Conservation (phyloP, 768 basidiomycete genomes). For the Tricholoma sp. region DNA sequence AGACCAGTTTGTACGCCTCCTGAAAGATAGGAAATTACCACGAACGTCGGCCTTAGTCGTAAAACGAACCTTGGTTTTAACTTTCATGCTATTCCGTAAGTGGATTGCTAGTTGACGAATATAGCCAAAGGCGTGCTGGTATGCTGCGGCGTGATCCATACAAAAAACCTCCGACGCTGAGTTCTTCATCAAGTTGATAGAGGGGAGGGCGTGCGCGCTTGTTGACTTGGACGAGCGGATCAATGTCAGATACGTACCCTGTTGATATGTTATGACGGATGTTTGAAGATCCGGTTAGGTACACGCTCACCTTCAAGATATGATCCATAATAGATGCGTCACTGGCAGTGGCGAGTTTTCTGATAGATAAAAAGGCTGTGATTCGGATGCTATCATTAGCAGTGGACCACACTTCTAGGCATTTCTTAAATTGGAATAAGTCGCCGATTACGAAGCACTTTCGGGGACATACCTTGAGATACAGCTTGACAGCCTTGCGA, state of each 20-base stretch:
- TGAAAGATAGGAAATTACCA: slow-evolving; percentile 23
- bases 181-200: slow-evolving; percentile 97
- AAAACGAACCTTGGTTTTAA: slow-evolving; percentile 66
- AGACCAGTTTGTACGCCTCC: slow-evolving; percentile 92
- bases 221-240: slow-evolving; percentile 83
- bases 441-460: neutral
- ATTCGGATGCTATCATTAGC: slow-evolving; percentile 80
- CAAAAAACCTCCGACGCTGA: slow-evolving; percentile 91
- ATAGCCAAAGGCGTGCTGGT: slow-evolving; percentile 95
- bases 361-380: slow-evolving; percentile 78
- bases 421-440: slow-evolving; percentile 45
- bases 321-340: slow-evolving; percentile 81
- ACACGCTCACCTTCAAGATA: slow-evolving; percentile 71
- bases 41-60: slow-evolving; percentile 4
- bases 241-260: slow-evolving; percentile 88
- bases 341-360: slow-evolving; percentile 69
- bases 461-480: slow-evolving; percentile 62
- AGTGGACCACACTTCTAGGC: slow-evolving; percentile 79
- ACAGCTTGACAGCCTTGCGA: slow-evolving; percentile 79
- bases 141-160: slow-evolving; percentile 65
- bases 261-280: slow-evolving; percentile 1
- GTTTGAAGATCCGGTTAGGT: neutral
- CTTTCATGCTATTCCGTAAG: slow-evolving; percentile 86
- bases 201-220: slow-evolving; percentile 80
- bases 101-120: slow-evolving; percentile 94